Evolutionary conservation across 164 flowering plant species (phyloP).

Genomic region (Pachysandra terminalis): DNA sequence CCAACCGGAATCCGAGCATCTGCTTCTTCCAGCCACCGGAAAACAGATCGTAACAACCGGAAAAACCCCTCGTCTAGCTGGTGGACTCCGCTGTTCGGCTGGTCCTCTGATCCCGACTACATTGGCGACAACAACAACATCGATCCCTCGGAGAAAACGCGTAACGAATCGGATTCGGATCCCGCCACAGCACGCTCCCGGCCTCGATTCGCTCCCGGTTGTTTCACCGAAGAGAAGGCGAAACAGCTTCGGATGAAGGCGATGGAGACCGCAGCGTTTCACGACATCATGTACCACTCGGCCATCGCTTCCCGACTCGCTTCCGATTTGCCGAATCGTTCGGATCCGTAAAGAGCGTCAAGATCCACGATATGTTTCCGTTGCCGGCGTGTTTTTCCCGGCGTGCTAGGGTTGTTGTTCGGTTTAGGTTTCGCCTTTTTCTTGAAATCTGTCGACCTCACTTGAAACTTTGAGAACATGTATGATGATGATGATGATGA

Average conservation of each 20-base stretch:
- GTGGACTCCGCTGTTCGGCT: conserved; percentile 77
- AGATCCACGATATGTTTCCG: background rate
- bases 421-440: background rate
- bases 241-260: conserved; percentile 63
- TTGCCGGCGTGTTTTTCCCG: background rate
- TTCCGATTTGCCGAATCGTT: conserved; percentile 44
- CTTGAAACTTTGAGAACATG: background rate
- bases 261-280: conserved; percentile 45
- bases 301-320: conserved; percentile 89
- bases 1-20: conserved; percentile 31
- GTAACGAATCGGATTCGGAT: conserved; percentile 9
- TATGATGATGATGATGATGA: background rate
- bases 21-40: conserved; percentile 22
- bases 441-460: background rate
- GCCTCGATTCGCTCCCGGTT: conserved; percentile 36
- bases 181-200: conserved; percentile 3
- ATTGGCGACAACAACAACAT: conserved; percentile 25
- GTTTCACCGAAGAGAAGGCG: conserved; percentile 89
- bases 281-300: conserved; percentile 87
- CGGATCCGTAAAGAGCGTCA: background rate
- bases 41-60: conserved; percentile 22
- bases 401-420: background rate
- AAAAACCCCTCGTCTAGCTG: conserved; percentile 37
- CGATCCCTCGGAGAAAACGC: background rate
- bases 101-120: conserved; percentile 73